Conservation (phyloP, 202 grass and related monocot genomes). For the Musa balbisiana region DNA sequence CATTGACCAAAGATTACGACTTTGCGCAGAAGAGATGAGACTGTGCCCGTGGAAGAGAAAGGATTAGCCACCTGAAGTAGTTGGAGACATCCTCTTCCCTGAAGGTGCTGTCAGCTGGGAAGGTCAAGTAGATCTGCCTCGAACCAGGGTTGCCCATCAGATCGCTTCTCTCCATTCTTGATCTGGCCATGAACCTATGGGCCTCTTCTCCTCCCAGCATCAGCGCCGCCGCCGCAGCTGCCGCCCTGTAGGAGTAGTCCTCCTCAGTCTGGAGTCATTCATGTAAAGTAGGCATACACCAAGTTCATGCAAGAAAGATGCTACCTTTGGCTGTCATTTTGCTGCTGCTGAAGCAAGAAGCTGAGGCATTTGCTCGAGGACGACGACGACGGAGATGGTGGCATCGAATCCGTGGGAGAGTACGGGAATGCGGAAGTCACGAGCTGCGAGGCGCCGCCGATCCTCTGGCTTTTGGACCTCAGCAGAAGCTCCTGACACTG, state of each 20-base stretch:
- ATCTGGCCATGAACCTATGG: slow-evolving; percentile 66
- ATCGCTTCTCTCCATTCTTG: slow-evolving; percentile 53
- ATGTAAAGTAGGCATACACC: background rate
- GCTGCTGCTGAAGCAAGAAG: slow-evolving; percentile 56
- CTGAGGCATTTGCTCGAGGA: slow-evolving; percentile 57
- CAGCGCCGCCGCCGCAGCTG: slow-evolving; percentile 47
- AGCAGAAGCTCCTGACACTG: slow-evolving; percentile 59
- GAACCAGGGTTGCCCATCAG: slow-evolving; percentile 76
- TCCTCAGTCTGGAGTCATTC: background rate
- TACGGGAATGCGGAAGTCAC: slow-evolving; percentile 48
- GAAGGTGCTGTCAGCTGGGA: slow-evolving; percentile 97
- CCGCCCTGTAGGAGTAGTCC: background rate
- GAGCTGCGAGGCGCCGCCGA: slow-evolving; percentile 22
- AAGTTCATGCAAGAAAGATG: slow-evolving; percentile 1
- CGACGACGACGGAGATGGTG: slow-evolving; percentile 53
- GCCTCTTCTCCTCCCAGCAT: slow-evolving; percentile 59
- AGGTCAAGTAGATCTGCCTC: slow-evolving; percentile 98
- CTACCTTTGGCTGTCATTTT: slow-evolving; percentile 65
- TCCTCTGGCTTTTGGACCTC: slow-evolving; percentile 69
- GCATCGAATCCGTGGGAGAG: slow-evolving; percentile 69
- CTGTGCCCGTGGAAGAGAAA: background rate
- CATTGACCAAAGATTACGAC: background rate
- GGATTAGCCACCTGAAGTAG: slow-evolving; percentile 68
- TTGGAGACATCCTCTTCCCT: slow-evolving; percentile 95
- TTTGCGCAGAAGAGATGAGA: background rate